Conservation (phyloP, 345 rosid species). For the Populus deltoides region DNA sequence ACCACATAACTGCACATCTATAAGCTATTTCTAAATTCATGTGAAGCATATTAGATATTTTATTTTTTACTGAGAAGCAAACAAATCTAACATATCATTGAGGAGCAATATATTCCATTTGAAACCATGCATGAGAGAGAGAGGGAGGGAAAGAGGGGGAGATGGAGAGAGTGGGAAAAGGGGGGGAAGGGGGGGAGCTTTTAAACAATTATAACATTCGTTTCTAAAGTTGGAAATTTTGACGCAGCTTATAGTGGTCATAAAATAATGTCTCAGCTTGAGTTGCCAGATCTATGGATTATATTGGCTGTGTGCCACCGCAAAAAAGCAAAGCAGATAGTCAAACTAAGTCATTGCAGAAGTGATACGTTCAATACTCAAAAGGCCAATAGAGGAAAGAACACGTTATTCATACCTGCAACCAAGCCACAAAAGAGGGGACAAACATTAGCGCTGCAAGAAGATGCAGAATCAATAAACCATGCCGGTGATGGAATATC, state of each 20-base stretch:
- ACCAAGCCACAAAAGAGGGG: conserved; percentile 87
- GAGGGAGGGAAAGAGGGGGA: no score
- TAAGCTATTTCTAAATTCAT: neutral
- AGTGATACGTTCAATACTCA: neutral
- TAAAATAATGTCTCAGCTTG: neutral
- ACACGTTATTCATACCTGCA: conserved; percentile 56
- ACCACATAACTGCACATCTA: neutral
- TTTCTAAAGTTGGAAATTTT: neutral
- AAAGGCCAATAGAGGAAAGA: neutral
- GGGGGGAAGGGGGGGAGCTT: no score
- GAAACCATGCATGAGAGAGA: neutral
- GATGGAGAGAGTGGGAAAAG: no score
- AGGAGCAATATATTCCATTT: neutral
- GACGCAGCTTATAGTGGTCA: neutral
- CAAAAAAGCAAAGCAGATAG: neutral
- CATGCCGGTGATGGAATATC: conserved; percentile 76
- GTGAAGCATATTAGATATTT: neutral
- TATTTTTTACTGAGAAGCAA: neutral
- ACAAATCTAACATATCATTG: neutral
- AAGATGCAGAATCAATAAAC: conserved; percentile 74
- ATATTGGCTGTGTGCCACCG: neutral
- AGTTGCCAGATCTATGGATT: neutral
- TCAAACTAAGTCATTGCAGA: neutral
- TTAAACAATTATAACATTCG: neutral
- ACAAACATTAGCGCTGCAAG: conserved; percentile 77